Evolutionary conservation across 1,139 yeast genomes (phyloP), one percentile per base, ranked within the genome.

Genomic region (Suhomyces bolitotheri): DNA sequence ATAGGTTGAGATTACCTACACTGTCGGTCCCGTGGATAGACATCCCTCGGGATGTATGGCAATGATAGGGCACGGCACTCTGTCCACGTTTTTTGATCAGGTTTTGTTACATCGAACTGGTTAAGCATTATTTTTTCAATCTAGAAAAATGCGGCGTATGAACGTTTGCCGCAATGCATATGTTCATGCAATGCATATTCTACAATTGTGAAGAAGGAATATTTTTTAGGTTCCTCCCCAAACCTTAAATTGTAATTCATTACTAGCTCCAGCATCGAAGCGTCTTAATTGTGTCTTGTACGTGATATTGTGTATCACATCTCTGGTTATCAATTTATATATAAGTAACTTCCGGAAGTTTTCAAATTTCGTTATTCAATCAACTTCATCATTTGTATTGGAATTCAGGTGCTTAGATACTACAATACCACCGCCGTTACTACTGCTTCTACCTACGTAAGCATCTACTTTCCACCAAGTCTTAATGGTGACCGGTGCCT

Each of bases 171-270:
- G 15, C 17, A n/a, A 16, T 17, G 16, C 22, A 3, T 19, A 16
- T 16, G 21, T 22, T 7, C 15, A 29, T 29, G 31, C 26, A 29
- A 29, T 29, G 26, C 23, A 29, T 10, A 20, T 19, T 20, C 19
- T 9, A 14, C 16, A n/a, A 16, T 21, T 22, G 9, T 16, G 5
- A 22, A 25, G 27, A 33, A 27, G 16, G 29, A 11, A 27, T 33
- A 33, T 28, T 33, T 33, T 33, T 28, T 33, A 28, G 16, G 25
- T 8, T 16, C 14, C 32, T 28, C 29, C 29, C 36, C 31, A 33
- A 33, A 33, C 17, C 32, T 28, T 33, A 24, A 21, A 21, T 33
- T 33, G 32, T 33, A 25, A 33, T 33, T 33, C 36, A 21, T 33
- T 27, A 31, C 31, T 27, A 6, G 23, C 27, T 28, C 28, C 25